Conservation (phyloP, 176 grass and related monocot species). For the Tillandsia leiboldiana region DNA sequence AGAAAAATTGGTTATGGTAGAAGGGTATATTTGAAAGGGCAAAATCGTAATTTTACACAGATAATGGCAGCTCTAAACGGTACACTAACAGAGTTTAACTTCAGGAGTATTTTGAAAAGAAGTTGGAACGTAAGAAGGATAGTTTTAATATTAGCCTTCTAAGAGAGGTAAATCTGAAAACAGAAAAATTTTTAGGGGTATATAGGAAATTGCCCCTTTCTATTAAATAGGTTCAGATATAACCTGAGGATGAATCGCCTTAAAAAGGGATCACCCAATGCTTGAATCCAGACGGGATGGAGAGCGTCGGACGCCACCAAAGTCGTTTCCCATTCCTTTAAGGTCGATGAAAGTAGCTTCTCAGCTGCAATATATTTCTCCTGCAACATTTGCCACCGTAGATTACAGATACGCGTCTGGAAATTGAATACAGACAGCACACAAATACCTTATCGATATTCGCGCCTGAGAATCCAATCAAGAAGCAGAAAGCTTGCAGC, state of each 20-base stretch:
- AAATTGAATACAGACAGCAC: background rate
- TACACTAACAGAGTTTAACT: no score
- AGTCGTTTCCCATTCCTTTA: conserved; percentile 56
- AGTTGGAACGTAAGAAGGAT: no score
- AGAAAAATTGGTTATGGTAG: no score
- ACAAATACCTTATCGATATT: conserved; percentile 49
- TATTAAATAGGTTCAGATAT: background rate
- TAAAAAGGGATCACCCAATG: conserved; percentile 73
- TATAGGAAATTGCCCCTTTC: no score
- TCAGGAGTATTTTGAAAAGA: no score
- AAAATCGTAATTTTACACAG: no score
- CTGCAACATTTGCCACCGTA: conserved; percentile 25
- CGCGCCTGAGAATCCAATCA: conserved; percentile 49
- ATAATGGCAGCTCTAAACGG: no score
- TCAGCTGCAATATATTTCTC: conserved; percentile 67
- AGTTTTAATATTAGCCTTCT: no score
- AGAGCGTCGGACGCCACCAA: conserved; percentile 55
- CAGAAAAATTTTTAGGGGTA: no score
- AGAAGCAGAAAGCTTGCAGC: conserved; percentile 83
- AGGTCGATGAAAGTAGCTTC: conserved; percentile 48
- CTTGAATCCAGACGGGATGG: conserved; percentile 82
- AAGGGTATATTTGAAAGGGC: no score
- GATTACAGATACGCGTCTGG: background rate
- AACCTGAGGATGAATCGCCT: conserved; percentile 82
- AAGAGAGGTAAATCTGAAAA: no score